Evolutionary conservation across 257 asterid species (phyloP).

Genomic region (Fraxinus americana): DNA sequence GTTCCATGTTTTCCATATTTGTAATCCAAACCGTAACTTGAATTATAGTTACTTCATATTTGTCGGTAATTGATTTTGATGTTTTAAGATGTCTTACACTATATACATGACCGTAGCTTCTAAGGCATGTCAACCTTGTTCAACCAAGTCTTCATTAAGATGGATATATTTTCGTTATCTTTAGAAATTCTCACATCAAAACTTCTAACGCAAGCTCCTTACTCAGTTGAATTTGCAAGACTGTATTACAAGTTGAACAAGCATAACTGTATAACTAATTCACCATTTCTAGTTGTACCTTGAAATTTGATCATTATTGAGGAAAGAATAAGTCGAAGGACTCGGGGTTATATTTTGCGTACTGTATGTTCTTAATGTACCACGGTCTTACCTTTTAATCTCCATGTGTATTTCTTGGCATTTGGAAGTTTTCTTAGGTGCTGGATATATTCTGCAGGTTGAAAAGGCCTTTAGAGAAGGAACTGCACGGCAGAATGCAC

Average conservation of each 20-base stretch:
- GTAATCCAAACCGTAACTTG: too few relatives aligned
- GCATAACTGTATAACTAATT: neutral
- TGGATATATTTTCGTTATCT: neutral
- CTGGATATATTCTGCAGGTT: slow-evolving; percentile 56
- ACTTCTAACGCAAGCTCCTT: neutral
- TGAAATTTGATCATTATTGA: neutral
- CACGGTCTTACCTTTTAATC: slow-evolving; percentile 9
- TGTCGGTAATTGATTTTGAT: neutral
- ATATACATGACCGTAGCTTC: neutral
- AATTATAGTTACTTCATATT: neutral
- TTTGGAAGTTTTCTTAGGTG: slow-evolving; percentile 28
- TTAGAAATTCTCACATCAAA: neutral
- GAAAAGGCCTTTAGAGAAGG: slow-evolving; percentile 99
- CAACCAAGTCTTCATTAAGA: neutral
- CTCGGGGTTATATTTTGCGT: neutral
- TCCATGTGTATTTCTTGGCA: slow-evolving; percentile 20
- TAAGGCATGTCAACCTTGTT: neutral
- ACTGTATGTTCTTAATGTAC: neutral
- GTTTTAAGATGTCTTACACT: neutral
- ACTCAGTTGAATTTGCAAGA: neutral
- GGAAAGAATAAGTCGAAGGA: neutral
- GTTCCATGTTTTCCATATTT: too few relatives aligned
- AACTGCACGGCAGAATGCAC: slow-evolving; percentile 99
- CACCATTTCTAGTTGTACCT: neutral
- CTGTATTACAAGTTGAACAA: neutral